Percentiles rank a stretch among this genome's conserved stretches.
Evolutionary conservation across 2,329 filamentous ascomycete species (phyloP).

Genomic region (Saccharata proteae): DNA sequence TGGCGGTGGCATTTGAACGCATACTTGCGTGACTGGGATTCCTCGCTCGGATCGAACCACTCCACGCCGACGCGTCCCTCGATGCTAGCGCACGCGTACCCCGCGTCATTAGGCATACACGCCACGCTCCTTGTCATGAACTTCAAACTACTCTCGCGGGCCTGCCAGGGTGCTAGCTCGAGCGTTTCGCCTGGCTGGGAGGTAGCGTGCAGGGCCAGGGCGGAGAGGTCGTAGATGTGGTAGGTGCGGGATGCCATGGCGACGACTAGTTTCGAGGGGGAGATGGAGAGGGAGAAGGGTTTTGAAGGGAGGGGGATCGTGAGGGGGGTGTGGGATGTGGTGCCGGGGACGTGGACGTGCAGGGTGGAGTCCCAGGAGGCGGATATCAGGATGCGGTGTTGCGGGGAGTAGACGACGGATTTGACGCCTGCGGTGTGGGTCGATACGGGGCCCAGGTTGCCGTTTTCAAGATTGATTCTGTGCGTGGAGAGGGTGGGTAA

Average conservation of each 20-base stretch:
- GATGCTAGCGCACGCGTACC: conserved; percentile 85
- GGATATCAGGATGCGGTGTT: conserved; percentile 69
- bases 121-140: conserved; percentile 90
- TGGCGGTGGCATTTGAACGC: conserved; percentile 98
- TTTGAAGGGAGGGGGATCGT: conserved; percentile 67
- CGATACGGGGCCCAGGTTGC: conserved; percentile 58
- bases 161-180: conserved; percentile 72
- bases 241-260: conserved; percentile 92
- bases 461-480: conserved; percentile 59
- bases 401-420: conserved; percentile 67
- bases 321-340: conserved; percentile 42
- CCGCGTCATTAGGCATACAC: conserved; percentile 93
- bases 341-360: conserved; percentile 61
- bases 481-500: conserved; percentile 9
- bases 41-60: conserved; percentile 85
- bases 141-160: conserved; percentile 84
- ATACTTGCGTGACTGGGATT: conserved; percentile 87
- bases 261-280: conserved; percentile 78
- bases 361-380: conserved; percentile 90
- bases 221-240: conserved; percentile 80
- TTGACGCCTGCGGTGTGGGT: conserved; percentile 72
- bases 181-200: too few relatives aligned
- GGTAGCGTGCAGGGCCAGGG: conserved; percentile 47
- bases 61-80: conserved; percentile 94
- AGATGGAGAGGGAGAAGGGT: conserved; percentile 70